Conservation (phyloP, 2,329 filamentous ascomycete genomes). For the Alternaria gansuensis region DNA sequence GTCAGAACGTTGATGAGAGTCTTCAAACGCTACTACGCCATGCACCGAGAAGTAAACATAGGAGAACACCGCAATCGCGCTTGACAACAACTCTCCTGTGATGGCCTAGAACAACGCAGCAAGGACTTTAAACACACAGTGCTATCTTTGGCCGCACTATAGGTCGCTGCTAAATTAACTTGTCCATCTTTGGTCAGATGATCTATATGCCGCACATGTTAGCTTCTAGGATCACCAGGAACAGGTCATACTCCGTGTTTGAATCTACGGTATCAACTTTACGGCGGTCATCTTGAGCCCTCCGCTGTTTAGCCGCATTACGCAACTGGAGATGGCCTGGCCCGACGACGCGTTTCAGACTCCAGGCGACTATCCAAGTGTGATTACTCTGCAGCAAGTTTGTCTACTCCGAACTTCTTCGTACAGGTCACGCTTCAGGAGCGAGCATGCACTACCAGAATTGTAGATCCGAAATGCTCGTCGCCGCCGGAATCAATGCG, state of each 20-base stretch:
- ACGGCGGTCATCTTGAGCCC: constrained; percentile 18
- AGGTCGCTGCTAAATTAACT: constrained; percentile 15
- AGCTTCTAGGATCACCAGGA: not conserved
- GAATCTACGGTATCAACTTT: not conserved
- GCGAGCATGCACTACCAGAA: not conserved
- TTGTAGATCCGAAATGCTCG: not conserved
- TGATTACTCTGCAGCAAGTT: constrained; percentile 1
- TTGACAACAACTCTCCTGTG: not conserved
- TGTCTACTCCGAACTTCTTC: not conserved
- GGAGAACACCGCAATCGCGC: constrained; percentile 11
- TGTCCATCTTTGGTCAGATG: constrained; percentile 4
- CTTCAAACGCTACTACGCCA: constrained; percentile 14
- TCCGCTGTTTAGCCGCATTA: constrained; percentile 17
- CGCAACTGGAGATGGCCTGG: constrained; percentile 12
- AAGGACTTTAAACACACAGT: not conserved
- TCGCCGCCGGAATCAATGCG: not conserved
- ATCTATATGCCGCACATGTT: constrained; percentile 3
- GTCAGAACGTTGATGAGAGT: not conserved
- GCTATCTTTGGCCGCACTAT: not conserved
- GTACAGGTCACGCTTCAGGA: constrained; percentile 1
- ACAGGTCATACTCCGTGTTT: constrained; percentile 2
- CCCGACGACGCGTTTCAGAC: constrained; percentile 24
- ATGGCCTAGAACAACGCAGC: constrained; percentile 4
- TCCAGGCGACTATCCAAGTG: not conserved
- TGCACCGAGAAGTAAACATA: constrained; percentile 6